Evolutionary conservation across 495 filamentous ascomycete genomes (phyloP), one percentile per base, ranked within the genome.

Genomic region (Lasiosphaeria miniovina): DNA sequence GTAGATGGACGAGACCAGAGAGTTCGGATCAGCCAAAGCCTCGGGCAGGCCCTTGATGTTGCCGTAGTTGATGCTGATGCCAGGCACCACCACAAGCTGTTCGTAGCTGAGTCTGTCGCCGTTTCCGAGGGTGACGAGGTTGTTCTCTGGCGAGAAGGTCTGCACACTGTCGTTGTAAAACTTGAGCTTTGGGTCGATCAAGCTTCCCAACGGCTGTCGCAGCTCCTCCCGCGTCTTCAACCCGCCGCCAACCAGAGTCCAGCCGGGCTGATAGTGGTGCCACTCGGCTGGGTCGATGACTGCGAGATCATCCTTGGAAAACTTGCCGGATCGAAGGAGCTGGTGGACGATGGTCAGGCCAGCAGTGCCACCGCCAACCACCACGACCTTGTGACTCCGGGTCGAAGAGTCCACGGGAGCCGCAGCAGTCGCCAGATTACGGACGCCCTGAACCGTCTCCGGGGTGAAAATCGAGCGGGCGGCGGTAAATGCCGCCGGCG

Each of bases 331-430:
- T 34, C 75, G 76, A 6, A 87, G 77, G 6, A 89, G 80, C 68
- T 89, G 86, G 62, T 87, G 84, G 61, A 80, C 82, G 67, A 86
- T 80, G n/a, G 80, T 71, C 6, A 89, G 72, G 56, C 86, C 86
- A 38, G 85, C 86, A 10, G 82, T 73, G 34, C 86, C 86, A 49
- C 80, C 86, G 57, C 86, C 86, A 48, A 89, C 77, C 7, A 88
- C 79, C 34, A 88, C 84, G 24, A 89, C 75, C 57, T 81, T 84
- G 75, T 89, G 86, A 60, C 77, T 65, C 12, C 61, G 58, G 14
- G 55, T 52, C 67, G 71, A 68, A 63, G 57, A 10, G n/a, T n/a
- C 57, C 68, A 72, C 71, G 66, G 72, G 76, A 57, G 67, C 72
- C 64, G n/a, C n/a, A n/a, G 67, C 70, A 68, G 74, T 72, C 66